Conservation (phyloP, 2,329 filamentous ascomycete genomes). For the Phialophora tarda region DNA sequence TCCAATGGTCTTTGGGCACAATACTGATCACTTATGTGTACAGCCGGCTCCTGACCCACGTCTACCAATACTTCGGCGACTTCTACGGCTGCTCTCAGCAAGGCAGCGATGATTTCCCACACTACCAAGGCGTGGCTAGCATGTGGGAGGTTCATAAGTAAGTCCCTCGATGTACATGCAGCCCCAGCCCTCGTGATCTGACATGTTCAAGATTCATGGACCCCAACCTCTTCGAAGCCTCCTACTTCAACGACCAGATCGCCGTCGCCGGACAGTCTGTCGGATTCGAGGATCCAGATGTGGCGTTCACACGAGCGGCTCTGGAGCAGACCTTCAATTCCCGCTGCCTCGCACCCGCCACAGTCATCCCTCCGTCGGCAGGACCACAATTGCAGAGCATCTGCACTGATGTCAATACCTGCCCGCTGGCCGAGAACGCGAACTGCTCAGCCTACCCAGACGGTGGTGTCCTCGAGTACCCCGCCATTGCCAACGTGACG, state of each 20-base stretch:
- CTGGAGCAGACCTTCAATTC: conserved; percentile 60
- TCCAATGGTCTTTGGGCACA: too few species aligned
- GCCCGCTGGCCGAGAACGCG: conserved; percentile 21
- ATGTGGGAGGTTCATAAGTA: conserved; percentile 44
- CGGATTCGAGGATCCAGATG: conserved; percentile 62
- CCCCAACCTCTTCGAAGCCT: conserved; percentile 57
- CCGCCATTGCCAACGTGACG: conserved; percentile 28
- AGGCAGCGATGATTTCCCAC: conserved; percentile 52
- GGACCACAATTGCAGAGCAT: conserved; percentile 33
- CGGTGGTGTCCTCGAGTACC: conserved; percentile 16
- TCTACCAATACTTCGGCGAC: conserved; percentile 66
- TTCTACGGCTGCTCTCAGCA: conserved; percentile 63
- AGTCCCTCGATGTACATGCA: conserved; percentile 4
- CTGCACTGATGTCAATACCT: conserved; percentile 23
- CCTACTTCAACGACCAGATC: conserved; percentile 62
- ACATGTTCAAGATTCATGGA: conserved; percentile 57
- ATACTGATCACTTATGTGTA: conserved; percentile 2
- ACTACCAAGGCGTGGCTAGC: conserved; percentile 49
- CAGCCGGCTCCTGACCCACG: conserved; percentile 62
- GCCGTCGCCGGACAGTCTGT: conserved; percentile 63
- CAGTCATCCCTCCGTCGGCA: conserved; percentile 34
- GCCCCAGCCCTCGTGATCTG: not conserved
- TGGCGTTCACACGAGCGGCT: conserved; percentile 55
- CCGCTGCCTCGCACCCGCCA: conserved; percentile 56
- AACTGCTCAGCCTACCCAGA: conserved; percentile 32